These are phyloP conservation scores for Lactarius psammicola DNA, from an alignment of 768 basidiomycete species.

Conservation along the genomic window DNA sequence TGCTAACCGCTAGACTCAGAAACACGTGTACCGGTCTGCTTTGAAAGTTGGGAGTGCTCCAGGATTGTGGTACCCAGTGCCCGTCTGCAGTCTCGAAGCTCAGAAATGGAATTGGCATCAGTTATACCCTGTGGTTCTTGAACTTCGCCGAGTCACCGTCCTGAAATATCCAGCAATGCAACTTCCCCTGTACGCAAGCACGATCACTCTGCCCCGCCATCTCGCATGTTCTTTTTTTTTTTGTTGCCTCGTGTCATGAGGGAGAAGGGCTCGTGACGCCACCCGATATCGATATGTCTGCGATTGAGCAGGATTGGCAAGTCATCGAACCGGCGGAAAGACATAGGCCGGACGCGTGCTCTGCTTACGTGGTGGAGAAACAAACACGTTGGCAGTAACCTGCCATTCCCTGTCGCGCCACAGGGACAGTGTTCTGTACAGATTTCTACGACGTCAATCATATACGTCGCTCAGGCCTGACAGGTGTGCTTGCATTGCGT, in stretches of 20 bases:
- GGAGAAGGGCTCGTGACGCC: slow-evolving; percentile 14
- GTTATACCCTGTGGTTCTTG: not conserved
- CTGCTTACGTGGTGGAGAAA: slow-evolving; percentile 12
- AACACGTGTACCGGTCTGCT: slow-evolving; percentile 3
- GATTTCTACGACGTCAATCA: slow-evolving; percentile 23
- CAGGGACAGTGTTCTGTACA: slow-evolving; percentile 14
- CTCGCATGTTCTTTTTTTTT: not conserved
- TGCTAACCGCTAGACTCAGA: not conserved
- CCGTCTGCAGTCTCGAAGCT: not conserved
- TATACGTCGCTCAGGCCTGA: not conserved
- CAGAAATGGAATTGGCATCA: not conserved
- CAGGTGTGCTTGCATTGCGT: not conserved
- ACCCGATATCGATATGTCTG: not conserved
- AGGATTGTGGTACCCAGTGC: not conserved
- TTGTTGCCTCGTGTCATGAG: slow-evolving; percentile 4
- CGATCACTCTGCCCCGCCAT: not conserved
- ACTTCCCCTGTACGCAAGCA: not conserved
- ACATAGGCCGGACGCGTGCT: not conserved
- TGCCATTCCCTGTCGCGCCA: slow-evolving; percentile 10
- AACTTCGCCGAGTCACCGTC: not conserved
- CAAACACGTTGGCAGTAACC: not conserved
- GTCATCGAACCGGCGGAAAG: not conserved
- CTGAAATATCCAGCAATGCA: not conserved
- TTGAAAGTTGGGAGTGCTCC: slow-evolving; percentile 2
- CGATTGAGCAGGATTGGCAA: slow-evolving; percentile 22